Evolutionary conservation across 2,329 filamentous ascomycete species (phyloP), one percentile per base, ranked within the genome.

Genomic region (Thermothelomyces thermophilus): DNA sequence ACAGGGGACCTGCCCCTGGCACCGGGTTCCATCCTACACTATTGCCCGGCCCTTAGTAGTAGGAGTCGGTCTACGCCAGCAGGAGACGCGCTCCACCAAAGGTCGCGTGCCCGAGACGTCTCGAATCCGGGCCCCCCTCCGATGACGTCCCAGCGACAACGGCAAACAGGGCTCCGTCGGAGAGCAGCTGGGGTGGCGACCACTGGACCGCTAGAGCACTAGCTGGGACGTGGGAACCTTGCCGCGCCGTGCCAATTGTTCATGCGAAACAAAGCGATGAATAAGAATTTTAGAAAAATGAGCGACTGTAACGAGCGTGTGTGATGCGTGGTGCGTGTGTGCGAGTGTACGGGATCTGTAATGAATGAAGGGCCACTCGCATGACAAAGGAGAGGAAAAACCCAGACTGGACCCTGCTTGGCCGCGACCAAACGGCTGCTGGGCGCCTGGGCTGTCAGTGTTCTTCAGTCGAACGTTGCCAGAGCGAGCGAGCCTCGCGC

Each of bases 1-100:
- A 50, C 52, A 53, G 56, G 51, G 51, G 56, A 56, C 54, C 55
- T 49, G 54, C 55, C 56, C 54, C 55, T 56, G 53, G 49, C 42
- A 39, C 52, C 46, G 46, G 58, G 48, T 49, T 59, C 57, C 58
- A 60, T 60, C 37, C 40, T 52, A 45, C 39, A 26, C 35, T 52
- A 45, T 41, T 31, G 40, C 36, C 36, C 43, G 36, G 47, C 16
- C 24, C 24, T 42, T 30, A 33, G 20, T 42, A 33, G 24, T 30
- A 33, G 20, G 46, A 33, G 24, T n/a, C 37, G 39, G 41, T 36
- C 17, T 34, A 26, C 8, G 13, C 19, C 35, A 36, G 47, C 30
- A 28, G 24, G 20, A 10, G n/a, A 41, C 34, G 43, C 46, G 46
- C 43, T 52, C 45, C 50, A 52, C 50, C 46, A 47, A 20, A 43